A percentile compares a stretch with the other conserved stretches of the same genome.
Conservation (phyloP, 495 filamentous ascomycete species). For the Halenospora varia region DNA sequence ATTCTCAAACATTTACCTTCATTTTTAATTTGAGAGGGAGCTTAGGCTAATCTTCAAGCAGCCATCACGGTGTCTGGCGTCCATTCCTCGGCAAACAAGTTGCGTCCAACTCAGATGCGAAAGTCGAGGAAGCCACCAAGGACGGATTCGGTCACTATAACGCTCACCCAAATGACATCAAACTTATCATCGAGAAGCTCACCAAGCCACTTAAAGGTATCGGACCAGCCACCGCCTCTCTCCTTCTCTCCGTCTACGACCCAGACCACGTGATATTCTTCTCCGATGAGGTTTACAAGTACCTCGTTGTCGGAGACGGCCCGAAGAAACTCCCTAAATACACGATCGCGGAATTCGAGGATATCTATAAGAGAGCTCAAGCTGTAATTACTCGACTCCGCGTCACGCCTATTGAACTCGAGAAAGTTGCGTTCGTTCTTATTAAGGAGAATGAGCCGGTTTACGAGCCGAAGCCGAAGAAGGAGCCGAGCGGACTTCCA, state of each 20-base stretch:
- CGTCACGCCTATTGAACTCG: slow-evolving; percentile 55
- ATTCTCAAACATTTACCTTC: neutral
- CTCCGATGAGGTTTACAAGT: slow-evolving; percentile 70
- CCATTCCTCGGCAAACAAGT: slow-evolving; percentile 63
- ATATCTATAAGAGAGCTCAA: slow-evolving; percentile 42
- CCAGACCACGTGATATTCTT: slow-evolving; percentile 61
- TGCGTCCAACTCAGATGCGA: slow-evolving; percentile 48
- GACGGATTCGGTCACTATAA: slow-evolving; percentile 45
- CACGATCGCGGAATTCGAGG: slow-evolving; percentile 57
- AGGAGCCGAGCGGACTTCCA: slow-evolving; percentile 14
- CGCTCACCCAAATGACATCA: slow-evolving; percentile 31
- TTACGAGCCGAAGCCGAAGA: slow-evolving; percentile 10
- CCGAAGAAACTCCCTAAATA: slow-evolving; percentile 50
- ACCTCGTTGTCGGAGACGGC: slow-evolving; percentile 53
- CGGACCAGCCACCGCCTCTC: slow-evolving; percentile 69
- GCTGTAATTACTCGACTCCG: slow-evolving; percentile 44
- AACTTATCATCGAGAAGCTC: slow-evolving; percentile 45
- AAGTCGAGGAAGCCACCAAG: slow-evolving; percentile 39
- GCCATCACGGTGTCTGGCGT: slow-evolving; percentile 61
- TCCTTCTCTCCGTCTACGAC: slow-evolving; percentile 62
- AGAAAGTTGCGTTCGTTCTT: slow-evolving; percentile 64
- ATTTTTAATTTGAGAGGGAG: slow-evolving; percentile 5
- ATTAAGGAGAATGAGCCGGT: slow-evolving; percentile 35
- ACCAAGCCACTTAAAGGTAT: slow-evolving; percentile 52
- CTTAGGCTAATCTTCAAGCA: slow-evolving; percentile 18